Evolutionary conservation across 257 asterid species (phyloP).

Genomic region (Gynochthodes officinalis): DNA sequence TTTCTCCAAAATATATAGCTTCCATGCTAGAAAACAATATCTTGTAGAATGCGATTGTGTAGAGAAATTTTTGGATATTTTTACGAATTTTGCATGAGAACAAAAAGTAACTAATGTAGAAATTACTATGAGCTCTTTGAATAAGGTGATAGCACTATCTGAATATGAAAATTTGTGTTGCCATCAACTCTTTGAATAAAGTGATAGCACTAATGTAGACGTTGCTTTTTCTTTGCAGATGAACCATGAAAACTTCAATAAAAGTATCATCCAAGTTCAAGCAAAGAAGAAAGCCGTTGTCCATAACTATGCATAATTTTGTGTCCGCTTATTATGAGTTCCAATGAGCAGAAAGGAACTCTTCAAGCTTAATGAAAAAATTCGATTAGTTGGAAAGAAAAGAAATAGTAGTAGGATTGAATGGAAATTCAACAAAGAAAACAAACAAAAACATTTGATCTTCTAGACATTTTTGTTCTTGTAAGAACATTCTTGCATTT

Average conservation of each 20-base stretch:
- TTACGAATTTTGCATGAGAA: too few species aligned
- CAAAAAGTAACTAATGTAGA: background rate
- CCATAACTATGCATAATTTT: constrained; percentile 62
- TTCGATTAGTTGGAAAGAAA: too few species aligned
- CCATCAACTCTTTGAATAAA: too few species aligned
- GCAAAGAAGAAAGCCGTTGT: too few species aligned
- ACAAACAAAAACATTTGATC: background rate
- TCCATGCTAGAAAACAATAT: background rate
- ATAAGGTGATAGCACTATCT: background rate
- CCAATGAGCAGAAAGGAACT: background rate
- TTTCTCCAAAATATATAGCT: background rate
- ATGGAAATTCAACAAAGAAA: too few species aligned
- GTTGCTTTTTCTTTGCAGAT: too few species aligned
- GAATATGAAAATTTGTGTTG: background rate
- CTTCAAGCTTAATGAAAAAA: too few species aligned
- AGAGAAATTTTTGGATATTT: background rate
- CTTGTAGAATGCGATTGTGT: too few species aligned
- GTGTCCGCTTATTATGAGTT: background rate
- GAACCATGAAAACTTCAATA: constrained; percentile 87
- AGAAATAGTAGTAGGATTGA: background rate
- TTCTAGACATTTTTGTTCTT: too few species aligned
- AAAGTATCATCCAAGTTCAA: constrained; percentile 92
- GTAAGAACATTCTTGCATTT: too few species aligned
- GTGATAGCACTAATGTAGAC: too few species aligned
- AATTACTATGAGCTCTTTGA: background rate